Percentiles rank a stretch among this genome's conserved stretches.
Evolutionary conservation across 2,329 filamentous ascomycete species (phyloP).

Genomic region (Xenoacremonium recifei): DNA sequence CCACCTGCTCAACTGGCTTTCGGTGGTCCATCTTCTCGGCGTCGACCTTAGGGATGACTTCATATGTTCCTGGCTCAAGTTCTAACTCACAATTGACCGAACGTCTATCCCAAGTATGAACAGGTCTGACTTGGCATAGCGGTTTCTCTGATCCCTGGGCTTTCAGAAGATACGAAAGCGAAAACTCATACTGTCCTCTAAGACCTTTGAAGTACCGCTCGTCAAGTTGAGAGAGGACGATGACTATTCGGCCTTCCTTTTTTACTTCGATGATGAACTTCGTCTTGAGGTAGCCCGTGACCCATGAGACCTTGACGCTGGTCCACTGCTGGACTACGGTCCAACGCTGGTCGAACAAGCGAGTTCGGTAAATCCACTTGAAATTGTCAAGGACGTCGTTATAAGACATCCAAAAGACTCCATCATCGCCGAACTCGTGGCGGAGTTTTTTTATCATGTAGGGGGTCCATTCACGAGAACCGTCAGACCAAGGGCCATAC

Average conservation of each 20-base stretch:
- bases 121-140: conserved; percentile 21
- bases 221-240: conserved; percentile 46
- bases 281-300: conserved; percentile 43
- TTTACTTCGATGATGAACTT: conserved; percentile 44
- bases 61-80: conserved; percentile 66
- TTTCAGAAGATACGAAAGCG: conserved; percentile 43
- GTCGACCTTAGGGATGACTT: conserved; percentile 67
- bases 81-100: conserved; percentile 71
- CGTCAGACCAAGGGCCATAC: conserved; percentile 72
- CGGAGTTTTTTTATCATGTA: conserved; percentile 67
- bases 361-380: conserved; percentile 42
- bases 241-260: conserved; percentile 39
- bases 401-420: conserved; percentile 49
- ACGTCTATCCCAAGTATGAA: conserved; percentile 48
- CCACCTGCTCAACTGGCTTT: conserved; percentile 57
- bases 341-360: conserved; percentile 46
- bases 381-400: conserved; percentile 45
- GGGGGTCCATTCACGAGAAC: conserved; percentile 70
- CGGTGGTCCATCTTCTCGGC: conserved; percentile 44
- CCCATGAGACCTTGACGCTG: conserved; percentile 41
- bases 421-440: conserved; percentile 68
- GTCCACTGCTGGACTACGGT: conserved; percentile 45
- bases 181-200: conserved; percentile 43
- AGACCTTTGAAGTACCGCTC: conserved; percentile 44
- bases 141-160: conserved; percentile 8